Conservation (phyloP, 768 basidiomycete species). For the Candolleomyces aberdarensis region DNA sequence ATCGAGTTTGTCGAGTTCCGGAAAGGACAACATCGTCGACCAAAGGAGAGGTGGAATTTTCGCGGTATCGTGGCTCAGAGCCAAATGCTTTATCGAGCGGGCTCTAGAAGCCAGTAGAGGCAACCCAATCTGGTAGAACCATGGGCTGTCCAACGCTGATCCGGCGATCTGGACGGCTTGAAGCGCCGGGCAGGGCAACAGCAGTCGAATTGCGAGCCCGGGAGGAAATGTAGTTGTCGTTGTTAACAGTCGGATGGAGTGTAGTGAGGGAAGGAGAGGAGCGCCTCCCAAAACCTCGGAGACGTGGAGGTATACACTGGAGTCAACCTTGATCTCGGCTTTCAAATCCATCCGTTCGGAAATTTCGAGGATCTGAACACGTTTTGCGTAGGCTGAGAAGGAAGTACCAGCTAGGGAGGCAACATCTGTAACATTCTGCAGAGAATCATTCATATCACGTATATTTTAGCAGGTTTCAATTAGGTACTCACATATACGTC, state of each 20-base stretch:
- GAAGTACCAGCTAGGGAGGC: neutral
- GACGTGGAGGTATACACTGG: neutral
- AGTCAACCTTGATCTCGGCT: neutral
- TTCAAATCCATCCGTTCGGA: neutral
- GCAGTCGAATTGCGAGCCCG: neutral
- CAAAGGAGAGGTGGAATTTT: neutral
- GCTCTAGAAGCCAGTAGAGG: neutral
- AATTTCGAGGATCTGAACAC: neutral
- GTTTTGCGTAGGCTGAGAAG: neutral
- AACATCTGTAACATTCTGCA: too few species aligned
- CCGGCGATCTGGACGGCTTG: neutral
- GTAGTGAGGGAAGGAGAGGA: neutral
- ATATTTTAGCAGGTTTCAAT: too few species aligned
- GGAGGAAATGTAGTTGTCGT: neutral
- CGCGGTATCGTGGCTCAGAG: neutral
- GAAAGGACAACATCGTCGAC: neutral
- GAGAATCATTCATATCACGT: too few species aligned
- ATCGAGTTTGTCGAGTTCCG: neutral
- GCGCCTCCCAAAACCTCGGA: neutral
- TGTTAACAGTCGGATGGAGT: too few species aligned
- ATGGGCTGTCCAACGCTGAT: neutral
- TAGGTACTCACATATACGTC: too few species aligned
- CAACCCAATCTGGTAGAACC: neutral
- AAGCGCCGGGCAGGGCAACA: neutral
- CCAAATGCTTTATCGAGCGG: neutral